These are phyloP conservation scores for Metschnikowia sp. DNA, from an alignment of 805 yeast species.

Conservation along the genomic window DNA sequence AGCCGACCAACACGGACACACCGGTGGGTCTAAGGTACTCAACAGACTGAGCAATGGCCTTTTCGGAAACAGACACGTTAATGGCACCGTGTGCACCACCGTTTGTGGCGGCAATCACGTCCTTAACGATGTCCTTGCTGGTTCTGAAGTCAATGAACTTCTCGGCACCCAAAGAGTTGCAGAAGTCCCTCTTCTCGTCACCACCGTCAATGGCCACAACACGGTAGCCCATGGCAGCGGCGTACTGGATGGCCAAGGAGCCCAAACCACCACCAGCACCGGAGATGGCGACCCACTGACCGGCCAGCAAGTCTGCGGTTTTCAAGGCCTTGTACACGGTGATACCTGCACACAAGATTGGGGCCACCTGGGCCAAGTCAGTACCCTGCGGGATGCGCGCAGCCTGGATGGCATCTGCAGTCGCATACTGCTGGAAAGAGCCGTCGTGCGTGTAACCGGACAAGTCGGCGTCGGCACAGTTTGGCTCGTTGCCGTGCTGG, in stretches of 20 bases:
- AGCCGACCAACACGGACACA: slow-evolving; percentile 43
- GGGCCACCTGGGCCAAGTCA: slow-evolving; percentile 55
- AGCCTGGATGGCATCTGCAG: slow-evolving; percentile 63
- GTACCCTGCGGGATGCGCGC: slow-evolving; percentile 55
- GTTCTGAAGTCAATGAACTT: slow-evolving; percentile 56
- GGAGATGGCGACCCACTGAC: slow-evolving; percentile 72
- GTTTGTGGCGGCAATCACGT: slow-evolving; percentile 43
- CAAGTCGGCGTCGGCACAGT: slow-evolving; percentile 64
- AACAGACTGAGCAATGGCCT: slow-evolving; percentile 46
- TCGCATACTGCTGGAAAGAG: slow-evolving; percentile 65
- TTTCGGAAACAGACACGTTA: slow-evolving; percentile 51
- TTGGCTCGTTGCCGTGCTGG: slow-evolving; percentile 42
- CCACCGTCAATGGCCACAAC: slow-evolving; percentile 76
- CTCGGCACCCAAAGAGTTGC: slow-evolving; percentile 61
- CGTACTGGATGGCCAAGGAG: slow-evolving; percentile 71
- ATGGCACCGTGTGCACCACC: slow-evolving; percentile 59
- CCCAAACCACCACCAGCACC: slow-evolving; percentile 88
- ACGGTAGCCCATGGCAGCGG: slow-evolving; percentile 67
- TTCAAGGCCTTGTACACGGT: slow-evolving; percentile 68
- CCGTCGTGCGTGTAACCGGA: slow-evolving; percentile 75
- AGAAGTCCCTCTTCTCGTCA: slow-evolving; percentile 51
- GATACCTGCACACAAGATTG: slow-evolving; percentile 65
- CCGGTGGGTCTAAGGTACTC: slow-evolving; percentile 39
- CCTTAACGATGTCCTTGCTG: slow-evolving; percentile 48
- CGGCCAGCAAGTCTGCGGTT: slow-evolving; percentile 54